phyloP scores from a whole-genome alignment of 495 filamentous ascomycete species.

The Neurospora sp. region DNA sequence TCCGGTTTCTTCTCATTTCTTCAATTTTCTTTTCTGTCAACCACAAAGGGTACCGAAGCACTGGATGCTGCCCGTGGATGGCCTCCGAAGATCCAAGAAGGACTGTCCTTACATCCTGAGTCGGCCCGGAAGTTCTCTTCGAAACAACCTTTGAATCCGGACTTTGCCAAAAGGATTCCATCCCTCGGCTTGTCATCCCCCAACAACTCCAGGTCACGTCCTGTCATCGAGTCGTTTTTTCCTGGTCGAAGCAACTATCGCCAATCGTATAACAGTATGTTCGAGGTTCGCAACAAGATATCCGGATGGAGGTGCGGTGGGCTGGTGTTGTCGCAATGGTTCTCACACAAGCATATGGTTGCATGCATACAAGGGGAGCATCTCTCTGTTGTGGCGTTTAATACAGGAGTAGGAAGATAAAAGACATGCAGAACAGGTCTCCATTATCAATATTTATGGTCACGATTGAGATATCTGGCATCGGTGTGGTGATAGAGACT shows the following conservation, averaged over 20 bases:
- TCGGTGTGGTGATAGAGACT: neutral
- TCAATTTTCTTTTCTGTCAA: neutral
- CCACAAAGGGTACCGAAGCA: neutral
- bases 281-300: neutral
- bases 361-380: neutral
- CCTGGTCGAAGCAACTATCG: neutral
- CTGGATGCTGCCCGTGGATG: neutral
- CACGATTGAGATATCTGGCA: neutral
- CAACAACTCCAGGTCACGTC: neutral
- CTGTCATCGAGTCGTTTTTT: neutral
- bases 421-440: neutral
- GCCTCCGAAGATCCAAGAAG: neutral
- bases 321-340: neutral
- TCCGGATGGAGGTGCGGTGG: neutral
- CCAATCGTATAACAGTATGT: neutral
- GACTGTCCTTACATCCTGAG: neutral
- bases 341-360: neutral
- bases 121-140: neutral
- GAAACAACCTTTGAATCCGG: neutral
- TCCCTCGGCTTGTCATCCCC: neutral
- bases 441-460: neutral
- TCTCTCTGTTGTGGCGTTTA: neutral
- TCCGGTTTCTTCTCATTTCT: neutral
- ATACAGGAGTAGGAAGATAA: neutral
- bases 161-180: neutral